phyloP scores from a whole-genome alignment of 202 grass and related monocot species.

The Zoysia matrella region DNA sequence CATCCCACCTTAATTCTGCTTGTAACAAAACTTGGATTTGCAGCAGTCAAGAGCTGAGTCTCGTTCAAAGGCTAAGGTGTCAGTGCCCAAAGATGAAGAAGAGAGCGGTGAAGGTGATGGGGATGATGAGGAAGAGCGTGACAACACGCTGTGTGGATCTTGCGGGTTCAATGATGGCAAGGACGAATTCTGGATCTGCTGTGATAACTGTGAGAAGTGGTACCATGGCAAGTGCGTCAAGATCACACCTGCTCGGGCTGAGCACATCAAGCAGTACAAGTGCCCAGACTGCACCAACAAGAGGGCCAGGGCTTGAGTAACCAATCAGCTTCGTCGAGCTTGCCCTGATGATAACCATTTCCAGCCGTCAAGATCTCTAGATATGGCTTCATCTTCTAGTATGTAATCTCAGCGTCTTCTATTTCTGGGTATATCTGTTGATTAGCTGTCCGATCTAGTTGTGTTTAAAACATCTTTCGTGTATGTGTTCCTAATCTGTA shows the following conservation, averaged over 20 bases:
- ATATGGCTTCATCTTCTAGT: conserved; percentile 53
- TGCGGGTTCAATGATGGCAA: conserved; percentile 83
- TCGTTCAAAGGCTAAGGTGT: conserved; percentile 61
- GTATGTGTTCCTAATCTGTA: too few species aligned
- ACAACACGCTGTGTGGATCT: conserved; percentile 83
- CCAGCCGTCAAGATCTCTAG: conserved; percentile 29
- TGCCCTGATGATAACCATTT: conserved; percentile 27
- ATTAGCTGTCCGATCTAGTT: conserved; percentile 13
- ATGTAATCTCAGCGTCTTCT: conserved; percentile 43
- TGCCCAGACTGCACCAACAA: conserved; percentile 90
- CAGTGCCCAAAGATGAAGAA: conserved; percentile 71
- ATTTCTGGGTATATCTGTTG: conserved; percentile 22
- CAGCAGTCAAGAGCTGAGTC: conserved; percentile 62
- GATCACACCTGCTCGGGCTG: conserved; percentile 84
- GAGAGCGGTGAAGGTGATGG: conserved; percentile 61
- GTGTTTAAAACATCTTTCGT: too few species aligned
- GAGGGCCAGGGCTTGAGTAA: conserved; percentile 68
- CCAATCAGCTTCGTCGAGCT: not conserved
- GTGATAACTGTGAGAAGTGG: conserved; percentile 89
- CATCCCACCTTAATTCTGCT: conserved; percentile 7
- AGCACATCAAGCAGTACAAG: conserved; percentile 99
- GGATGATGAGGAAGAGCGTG: conserved; percentile 76
- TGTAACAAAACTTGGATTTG: not conserved
- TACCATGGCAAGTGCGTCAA: conserved; percentile 95
- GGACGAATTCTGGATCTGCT: conserved; percentile 98